These are phyloP conservation scores for Umbilicus rupestris DNA, from an alignment of 164 flowering plant genomes.

Conservation along the genomic window DNA sequence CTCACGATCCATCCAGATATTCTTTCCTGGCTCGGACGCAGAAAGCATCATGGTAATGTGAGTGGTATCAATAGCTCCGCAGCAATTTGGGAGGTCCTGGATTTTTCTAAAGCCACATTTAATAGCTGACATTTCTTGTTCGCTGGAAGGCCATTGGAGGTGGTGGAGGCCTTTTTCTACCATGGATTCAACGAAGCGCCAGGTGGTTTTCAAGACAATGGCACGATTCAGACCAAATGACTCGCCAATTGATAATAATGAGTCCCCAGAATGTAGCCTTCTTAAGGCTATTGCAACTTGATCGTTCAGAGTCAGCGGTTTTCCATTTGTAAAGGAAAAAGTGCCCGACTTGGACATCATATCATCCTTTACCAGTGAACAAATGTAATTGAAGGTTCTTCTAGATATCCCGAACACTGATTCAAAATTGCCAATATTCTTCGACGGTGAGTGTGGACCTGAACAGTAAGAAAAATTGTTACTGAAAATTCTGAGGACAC, in stretches of 20 bases:
- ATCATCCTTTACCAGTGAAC: constrained; percentile 66
- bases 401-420: constrained; percentile 54
- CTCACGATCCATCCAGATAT: constrained; percentile 52
- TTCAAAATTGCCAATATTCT: constrained; percentile 35
- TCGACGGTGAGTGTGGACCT: constrained; percentile 41
- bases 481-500: background rate
- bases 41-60: constrained; percentile 63
- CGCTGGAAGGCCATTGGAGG: constrained; percentile 64
- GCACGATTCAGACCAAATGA: constrained; percentile 61
- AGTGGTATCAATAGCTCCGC: constrained; percentile 73
- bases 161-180: constrained; percentile 66
- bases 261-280: constrained; percentile 75
- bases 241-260: constrained; percentile 48
- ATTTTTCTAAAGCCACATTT: constrained; percentile 61
- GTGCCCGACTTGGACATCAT: constrained; percentile 33
- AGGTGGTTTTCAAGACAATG: constrained; percentile 70
- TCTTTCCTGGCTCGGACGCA: constrained; percentile 33
- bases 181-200: constrained; percentile 82
- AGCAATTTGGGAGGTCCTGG: constrained; percentile 80
- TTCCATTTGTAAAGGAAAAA: constrained; percentile 40
- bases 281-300: constrained; percentile 76
- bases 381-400: constrained; percentile 70
- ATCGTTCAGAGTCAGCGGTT: constrained; percentile 38
- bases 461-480: constrained; percentile 12
- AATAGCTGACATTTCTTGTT: constrained; percentile 43